Conservation (phyloP, 495 filamentous ascomycete genomes). For the Talaromyces trachyspermus region DNA sequence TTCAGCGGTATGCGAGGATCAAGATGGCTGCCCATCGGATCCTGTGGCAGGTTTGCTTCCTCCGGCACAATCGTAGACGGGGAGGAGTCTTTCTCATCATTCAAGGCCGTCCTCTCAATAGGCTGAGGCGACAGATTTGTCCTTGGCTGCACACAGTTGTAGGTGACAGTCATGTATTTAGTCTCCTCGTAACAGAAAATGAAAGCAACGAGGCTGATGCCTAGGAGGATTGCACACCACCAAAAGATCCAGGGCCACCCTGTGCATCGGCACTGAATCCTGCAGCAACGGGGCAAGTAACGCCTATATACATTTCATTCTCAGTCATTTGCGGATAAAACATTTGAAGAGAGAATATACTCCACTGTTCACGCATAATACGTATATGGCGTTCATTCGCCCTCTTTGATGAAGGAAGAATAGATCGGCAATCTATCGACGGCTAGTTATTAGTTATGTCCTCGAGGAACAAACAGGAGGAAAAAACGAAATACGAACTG, state of each 20-base stretch:
- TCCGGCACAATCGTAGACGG: no score
- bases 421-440: constrained; percentile 25
- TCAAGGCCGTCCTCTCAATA: no score
- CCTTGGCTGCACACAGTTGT: no score
- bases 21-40: no score
- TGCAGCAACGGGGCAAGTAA: constrained; percentile 28
- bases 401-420: constrained; percentile 34
- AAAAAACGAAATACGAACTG: constrained; percentile 10
- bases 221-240: constrained; percentile 22
- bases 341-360: constrained; percentile 13
- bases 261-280: constrained; percentile 24
- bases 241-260: constrained; percentile 27
- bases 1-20: no score
- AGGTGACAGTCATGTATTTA: no score
- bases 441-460: neutral
- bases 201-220: constrained; percentile 21
- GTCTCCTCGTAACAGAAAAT: constrained; percentile 28
- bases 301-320: constrained; percentile 13
- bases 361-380: constrained; percentile 30
- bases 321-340: neutral
- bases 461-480: neutral
- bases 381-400: constrained; percentile 29
- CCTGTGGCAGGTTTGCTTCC: no score
- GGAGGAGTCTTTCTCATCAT: no score
- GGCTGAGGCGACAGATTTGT: no score